phyloP scores from a whole-genome alignment of 148 eudicot genomes.

The Limonium bicolor region DNA sequence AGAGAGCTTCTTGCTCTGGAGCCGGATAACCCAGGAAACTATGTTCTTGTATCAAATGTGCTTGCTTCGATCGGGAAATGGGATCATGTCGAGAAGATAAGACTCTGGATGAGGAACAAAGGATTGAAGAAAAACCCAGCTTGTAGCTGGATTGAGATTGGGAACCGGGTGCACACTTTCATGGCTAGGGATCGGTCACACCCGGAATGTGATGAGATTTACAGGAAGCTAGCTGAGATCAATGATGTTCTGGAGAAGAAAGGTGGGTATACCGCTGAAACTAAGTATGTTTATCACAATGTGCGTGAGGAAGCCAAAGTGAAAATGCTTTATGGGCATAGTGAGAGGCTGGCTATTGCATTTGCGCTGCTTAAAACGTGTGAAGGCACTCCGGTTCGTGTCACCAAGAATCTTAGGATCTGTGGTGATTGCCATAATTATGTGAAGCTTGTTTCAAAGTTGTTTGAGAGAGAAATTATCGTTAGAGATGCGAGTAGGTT shows the following conservation, averaged over 20 bases:
- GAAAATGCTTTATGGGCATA: constrained; percentile 55
- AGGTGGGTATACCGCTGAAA: constrained; percentile 56
- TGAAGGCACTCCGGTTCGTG: constrained; percentile 38
- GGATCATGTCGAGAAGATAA: constrained; percentile 53
- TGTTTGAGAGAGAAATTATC: constrained; percentile 37
- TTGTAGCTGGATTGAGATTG: constrained; percentile 86
- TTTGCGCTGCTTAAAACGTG: constrained; percentile 47
- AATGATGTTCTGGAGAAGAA: constrained; percentile 31
- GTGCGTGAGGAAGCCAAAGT: constrained; percentile 59
- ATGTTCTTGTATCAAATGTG: constrained; percentile 61
- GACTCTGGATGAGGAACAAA: constrained; percentile 45
- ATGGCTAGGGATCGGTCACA: constrained; percentile 62
- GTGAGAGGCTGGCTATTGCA: constrained; percentile 82
- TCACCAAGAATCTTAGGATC: constrained; percentile 73
- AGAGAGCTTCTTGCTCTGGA: constrained; percentile 45
- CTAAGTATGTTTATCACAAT: constrained; percentile 53
- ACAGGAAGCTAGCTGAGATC: constrained; percentile 31
- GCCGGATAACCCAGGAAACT: constrained; percentile 58
- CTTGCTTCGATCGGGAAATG: constrained; percentile 56
- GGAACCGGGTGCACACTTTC: constrained; percentile 53
- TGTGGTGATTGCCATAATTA: constrained; percentile 83
- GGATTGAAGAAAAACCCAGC: constrained; percentile 83
- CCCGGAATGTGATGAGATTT: constrained; percentile 37
- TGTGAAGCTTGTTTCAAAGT: constrained; percentile 49
- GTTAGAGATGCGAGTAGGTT: constrained; percentile 84